Base-by-base conservation (phyloP, 1,139 yeast genomes). In the Geotrichum klebahnii region DNA sequence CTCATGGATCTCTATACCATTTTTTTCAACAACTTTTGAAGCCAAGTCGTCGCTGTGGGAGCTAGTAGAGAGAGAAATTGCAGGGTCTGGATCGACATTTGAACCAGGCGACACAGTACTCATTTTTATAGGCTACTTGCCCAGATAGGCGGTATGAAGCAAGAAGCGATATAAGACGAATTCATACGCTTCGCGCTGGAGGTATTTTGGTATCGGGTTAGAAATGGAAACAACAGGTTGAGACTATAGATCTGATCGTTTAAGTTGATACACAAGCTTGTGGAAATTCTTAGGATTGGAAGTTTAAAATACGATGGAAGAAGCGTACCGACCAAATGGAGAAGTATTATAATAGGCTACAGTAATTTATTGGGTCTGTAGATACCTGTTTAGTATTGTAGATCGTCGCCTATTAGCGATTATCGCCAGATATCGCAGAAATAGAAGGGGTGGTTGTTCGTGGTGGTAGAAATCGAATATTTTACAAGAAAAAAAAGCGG, bases 31-130 rank as follows among this genome's bases (percentile, higher is more conserved):
- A 16, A 16, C 20, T 10, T 5, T 17, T 32, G 17, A 32, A 32
- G 4, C 35, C 35, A 5, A n/a, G n/a, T n/a, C n/a, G n/a, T n/a
- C 29, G 10, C 10, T 22, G 10, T 17, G 38, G n/a, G 17, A 10
- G 38, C 23, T 16, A 16, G 6, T 20, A 37, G 41, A 23, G 16
- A 29, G 16, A 8, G 41, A 10, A 8, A 5, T 22, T 39, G 24
- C 43, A 5, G n/a, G n/a, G n/a, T 28, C 17, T 29, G 14, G 14
- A 14, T 10, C 22, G 14, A 5, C 8, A 10, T 24, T 28, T 5
- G 20, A 14, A 22, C 43, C 43, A 39, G 43, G 43, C 16, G 43
- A 39, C 8, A 39, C 43, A 19, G 43, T 39, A 28, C 43, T 39
- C 43, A 39, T 39, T 26, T 8, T 37, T 17, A 26, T 8, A 24